These are phyloP conservation scores for Phytophthora syringae DNA, from an alignment of 352 stramenopile genomes.

Conservation along the genomic window DNA sequence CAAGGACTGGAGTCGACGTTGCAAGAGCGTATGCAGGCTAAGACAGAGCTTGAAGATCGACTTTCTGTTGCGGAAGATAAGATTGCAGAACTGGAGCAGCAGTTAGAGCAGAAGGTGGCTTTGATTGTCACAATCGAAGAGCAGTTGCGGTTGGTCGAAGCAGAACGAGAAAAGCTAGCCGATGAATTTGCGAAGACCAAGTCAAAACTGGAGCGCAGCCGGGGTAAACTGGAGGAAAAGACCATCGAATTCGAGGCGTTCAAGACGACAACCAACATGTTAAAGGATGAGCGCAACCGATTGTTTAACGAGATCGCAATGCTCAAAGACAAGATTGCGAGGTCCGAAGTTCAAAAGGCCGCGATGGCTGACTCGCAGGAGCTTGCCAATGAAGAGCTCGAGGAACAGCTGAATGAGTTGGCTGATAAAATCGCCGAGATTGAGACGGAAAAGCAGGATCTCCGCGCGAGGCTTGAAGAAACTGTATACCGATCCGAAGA, in stretches of 20 bases:
- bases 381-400: slow-evolving; percentile 55
- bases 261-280: slow-evolving; percentile 63
- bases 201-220: slow-evolving; percentile 53
- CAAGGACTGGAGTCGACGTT: slow-evolving; percentile 57
- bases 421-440: slow-evolving; percentile 68
- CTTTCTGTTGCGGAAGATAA: slow-evolving; percentile 58
- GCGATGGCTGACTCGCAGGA: slow-evolving; percentile 54
- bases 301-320: slow-evolving; percentile 61
- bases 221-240: slow-evolving; percentile 67
- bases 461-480: slow-evolving; percentile 45
- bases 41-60: slow-evolving; percentile 50
- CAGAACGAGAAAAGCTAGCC: slow-evolving; percentile 53
- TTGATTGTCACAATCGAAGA: slow-evolving; percentile 61
- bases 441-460: slow-evolving; percentile 58
- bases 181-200: slow-evolving; percentile 55
- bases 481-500: slow-evolving; percentile 48
- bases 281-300: slow-evolving; percentile 62
- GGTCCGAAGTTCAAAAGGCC: slow-evolving; percentile 50
- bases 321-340: slow-evolving; percentile 57
- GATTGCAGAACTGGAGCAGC: slow-evolving; percentile 55
- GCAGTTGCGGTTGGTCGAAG: slow-evolving; percentile 47
- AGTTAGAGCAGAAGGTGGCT: slow-evolving; percentile 61
- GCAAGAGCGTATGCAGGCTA: slow-evolving; percentile 58
- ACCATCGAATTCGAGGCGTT: slow-evolving; percentile 67
- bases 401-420: slow-evolving; percentile 63